A percentile compares a stretch with the other conserved stretches of the same genome.
phyloP scores from a whole-genome alignment of 1,284 basidiomycete genomes.

The Cerrena zonata region DNA sequence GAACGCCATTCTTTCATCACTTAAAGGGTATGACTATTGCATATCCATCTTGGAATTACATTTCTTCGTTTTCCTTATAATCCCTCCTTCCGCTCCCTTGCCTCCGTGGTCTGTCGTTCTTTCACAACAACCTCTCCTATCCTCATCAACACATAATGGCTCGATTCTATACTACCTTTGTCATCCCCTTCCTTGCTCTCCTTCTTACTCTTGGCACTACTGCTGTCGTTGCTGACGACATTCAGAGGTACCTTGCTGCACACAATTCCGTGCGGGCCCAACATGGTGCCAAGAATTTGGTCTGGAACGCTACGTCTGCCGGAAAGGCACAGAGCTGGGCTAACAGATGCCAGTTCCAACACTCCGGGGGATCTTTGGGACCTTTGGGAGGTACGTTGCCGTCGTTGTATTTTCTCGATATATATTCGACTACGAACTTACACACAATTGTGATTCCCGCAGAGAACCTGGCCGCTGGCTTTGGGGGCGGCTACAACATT shows the following conservation, averaged over 20 bases:
- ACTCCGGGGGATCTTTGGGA: constrained; percentile 52
- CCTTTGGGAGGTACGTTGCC: constrained; percentile 40
- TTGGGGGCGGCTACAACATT: constrained; percentile 39
- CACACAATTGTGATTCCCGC: too few relatives aligned
- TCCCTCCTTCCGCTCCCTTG: too few relatives aligned
- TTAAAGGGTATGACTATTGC: too few relatives aligned
- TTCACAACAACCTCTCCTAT: too few relatives aligned
- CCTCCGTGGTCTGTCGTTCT: too few relatives aligned
- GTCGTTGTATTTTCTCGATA: constrained; percentile 3
- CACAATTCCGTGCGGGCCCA: constrained; percentile 50
- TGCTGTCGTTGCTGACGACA: background rate
- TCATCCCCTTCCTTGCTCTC: too few relatives aligned
- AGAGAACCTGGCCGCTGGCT: constrained; percentile 55
- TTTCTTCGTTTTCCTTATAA: too few relatives aligned
- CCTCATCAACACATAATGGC: too few relatives aligned
- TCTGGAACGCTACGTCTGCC: constrained; percentile 47
- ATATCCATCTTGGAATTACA: too few relatives aligned
- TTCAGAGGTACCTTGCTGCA: constrained; percentile 24
- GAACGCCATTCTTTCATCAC: too few relatives aligned
- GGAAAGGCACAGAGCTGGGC: constrained; percentile 53
- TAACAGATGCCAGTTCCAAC: constrained; percentile 46
- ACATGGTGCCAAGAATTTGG: constrained; percentile 48
- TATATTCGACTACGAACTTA: constrained; percentile 29
- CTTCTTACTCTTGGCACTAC: too few relatives aligned
- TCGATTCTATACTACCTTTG: too few relatives aligned